A percentile compares a stretch with the other conserved stretches of the same genome.
Evolutionary conservation across 1,284 basidiomycete genomes (phyloP).

Genomic region (Athelia sp.): DNA sequence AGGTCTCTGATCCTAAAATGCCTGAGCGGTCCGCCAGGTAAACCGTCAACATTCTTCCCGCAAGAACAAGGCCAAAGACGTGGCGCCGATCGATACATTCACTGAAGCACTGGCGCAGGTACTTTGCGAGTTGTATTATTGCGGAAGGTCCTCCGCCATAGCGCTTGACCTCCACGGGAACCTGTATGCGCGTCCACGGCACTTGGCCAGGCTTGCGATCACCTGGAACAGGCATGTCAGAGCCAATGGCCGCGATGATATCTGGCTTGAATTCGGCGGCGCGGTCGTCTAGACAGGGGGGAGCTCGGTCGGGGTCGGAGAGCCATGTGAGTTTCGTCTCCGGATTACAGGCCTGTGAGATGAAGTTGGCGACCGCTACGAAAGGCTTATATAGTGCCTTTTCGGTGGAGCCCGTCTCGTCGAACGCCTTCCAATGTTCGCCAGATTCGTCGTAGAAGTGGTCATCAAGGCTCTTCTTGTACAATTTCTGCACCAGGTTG

Average conservation of each 20-base stretch:
- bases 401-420: too few relatives aligned
- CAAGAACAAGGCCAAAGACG: conserved; percentile 4
- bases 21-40: conserved; percentile 6
- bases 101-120: neutral
- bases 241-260: neutral
- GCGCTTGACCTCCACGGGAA: neutral
- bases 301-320: neutral
- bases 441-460: too few relatives aligned
- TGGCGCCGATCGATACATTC: conserved; percentile 1
- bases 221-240: neutral
- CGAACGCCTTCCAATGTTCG: too few relatives aligned
- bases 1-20: neutral
- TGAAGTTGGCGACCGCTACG: too few relatives aligned
- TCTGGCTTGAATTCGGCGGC: neutral
- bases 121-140: neutral
- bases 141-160: neutral
- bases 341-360: too few relatives aligned
- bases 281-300: neutral
- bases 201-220: neutral
- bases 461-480: too few relatives aligned
- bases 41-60: neutral
- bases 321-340: too few relatives aligned
- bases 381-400: too few relatives aligned
- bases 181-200: neutral
- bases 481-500: too few relatives aligned